phyloP scores from a whole-genome alignment of 305 asterid species.

The Solanum hybrid region DNA sequence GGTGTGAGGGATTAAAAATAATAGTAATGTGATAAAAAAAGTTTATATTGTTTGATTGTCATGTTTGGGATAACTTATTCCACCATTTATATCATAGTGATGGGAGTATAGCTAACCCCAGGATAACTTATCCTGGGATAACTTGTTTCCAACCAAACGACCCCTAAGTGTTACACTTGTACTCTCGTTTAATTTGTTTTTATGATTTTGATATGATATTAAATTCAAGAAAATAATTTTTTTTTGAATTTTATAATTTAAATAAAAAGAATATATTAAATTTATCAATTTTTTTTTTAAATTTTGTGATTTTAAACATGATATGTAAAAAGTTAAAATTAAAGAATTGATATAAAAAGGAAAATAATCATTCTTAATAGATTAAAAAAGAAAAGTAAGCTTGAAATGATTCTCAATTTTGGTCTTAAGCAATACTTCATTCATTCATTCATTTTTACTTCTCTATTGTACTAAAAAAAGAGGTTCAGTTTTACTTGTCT shows the following conservation, averaged over 20 bases:
- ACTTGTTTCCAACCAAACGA: too few relatives aligned
- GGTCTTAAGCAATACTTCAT: neutral
- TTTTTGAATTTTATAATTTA: neutral
- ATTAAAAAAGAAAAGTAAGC: neutral
- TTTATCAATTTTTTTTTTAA: neutral
- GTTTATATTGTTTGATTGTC: too few relatives aligned
- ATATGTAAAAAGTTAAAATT: neutral
- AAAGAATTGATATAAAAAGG: neutral
- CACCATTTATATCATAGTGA: too few relatives aligned
- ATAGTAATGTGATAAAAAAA: too few relatives aligned
- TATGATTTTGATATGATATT: neutral
- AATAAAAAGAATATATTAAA: neutral
- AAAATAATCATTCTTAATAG: neutral
- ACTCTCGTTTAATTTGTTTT: neutral
- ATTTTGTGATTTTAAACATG: neutral
- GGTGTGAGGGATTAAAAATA: too few relatives aligned
- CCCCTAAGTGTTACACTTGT: neutral
- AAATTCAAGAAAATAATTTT: neutral
- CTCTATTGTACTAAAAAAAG: neutral
- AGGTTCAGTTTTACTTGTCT: neutral
- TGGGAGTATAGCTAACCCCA: too few relatives aligned
- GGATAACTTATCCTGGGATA: too few relatives aligned
- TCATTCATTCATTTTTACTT: neutral
- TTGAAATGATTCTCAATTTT: neutral
- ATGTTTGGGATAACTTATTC: too few relatives aligned